Base-by-base conservation (phyloP, 73 alveolate genomes). In the Effrenium voratum region DNA sequence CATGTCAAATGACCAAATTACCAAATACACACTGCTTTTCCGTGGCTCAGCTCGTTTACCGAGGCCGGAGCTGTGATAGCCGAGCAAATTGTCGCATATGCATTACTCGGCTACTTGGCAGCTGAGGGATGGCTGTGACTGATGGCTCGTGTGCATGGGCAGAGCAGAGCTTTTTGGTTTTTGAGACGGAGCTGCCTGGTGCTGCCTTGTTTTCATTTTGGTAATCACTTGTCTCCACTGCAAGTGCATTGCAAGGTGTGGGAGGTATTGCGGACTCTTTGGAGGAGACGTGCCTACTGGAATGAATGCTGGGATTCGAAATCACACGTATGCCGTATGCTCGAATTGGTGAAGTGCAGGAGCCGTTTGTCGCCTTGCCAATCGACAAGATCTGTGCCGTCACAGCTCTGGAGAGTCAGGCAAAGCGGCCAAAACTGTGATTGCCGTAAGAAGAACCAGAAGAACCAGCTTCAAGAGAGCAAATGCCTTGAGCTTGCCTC, bases 281-380 rank as follows among this genome's bases (percentile, higher is more conserved):
- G n/a, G n/a, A n/a, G n/a, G n/a, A n/a, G n/a, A n/a, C n/a, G n/a
- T n/a, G n/a, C n/a, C n/a, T n/a, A n/a, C n/a, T n/a, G n/a, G n/a
- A n/a, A n/a, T n/a, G n/a, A n/a, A n/a, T n/a, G n/a, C n/a, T n/a
- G n/a, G n/a, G n/a, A n/a, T 12, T 22, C 26, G 8, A 52, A 52
- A 52, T 19, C 8, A 19, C 19, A 52, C 19, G 63, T 52, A 52
- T 52, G 19, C 63, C 63, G 26, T 52, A 19, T 19, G 43, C 81
- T 15, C 26, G 24, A 30, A 70, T 4, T n/a, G n/a, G n/a, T n/a
- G n/a, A n/a, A n/a, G n/a, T 26, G 0, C 47, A 87, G 95, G 95
- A 87, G 95, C 95, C 95, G 28, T 87, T 87, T 70, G 12, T 41
- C 73, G 84, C 81, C 1, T 84, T 87, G 0, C 95, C 95, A 24